These are phyloP conservation scores for Aspergillus brasiliensis DNA, from an alignment of 2,329 filamentous ascomycete species.

Conservation along the genomic window DNA sequence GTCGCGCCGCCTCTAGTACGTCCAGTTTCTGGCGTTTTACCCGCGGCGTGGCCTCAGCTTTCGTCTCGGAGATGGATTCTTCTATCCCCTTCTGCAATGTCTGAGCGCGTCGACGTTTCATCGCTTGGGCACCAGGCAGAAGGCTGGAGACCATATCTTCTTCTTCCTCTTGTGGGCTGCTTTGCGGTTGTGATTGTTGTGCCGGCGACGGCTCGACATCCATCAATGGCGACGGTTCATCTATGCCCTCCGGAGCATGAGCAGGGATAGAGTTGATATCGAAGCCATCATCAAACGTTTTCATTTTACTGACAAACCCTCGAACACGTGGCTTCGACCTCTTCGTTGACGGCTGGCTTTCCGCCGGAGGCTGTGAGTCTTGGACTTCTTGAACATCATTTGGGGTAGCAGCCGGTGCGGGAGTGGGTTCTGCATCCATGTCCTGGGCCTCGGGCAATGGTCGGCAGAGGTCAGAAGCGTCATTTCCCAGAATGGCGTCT, in stretches of 20 bases:
- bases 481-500: conserved; percentile 80
- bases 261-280: conserved; percentile 46
- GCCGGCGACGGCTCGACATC: conserved; percentile 23
- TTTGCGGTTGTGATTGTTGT: conserved; percentile 32
- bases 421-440: background rate
- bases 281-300: conserved; percentile 69
- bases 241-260: conserved; percentile 30
- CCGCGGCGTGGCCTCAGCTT: conserved; percentile 41
- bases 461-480: conserved; percentile 71
- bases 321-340: conserved; percentile 30
- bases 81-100: conserved; percentile 53
- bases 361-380: conserved; percentile 18
- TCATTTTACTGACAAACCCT: conserved; percentile 59
- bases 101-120: conserved; percentile 76
- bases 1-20: conserved; percentile 64
- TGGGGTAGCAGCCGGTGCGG: conserved; percentile 8
- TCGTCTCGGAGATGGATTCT: conserved; percentile 20
- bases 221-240: conserved; percentile 19
- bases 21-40: conserved; percentile 64
- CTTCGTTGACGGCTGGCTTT: conserved; percentile 21
- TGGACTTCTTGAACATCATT: conserved; percentile 11
- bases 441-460: conserved; percentile 55
- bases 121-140: conserved; percentile 72
- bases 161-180: conserved; percentile 29
- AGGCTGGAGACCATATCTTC: conserved; percentile 70